Percentiles rank a stretch among this genome's conserved stretches.
Evolutionary conservation across 805 yeast genomes (phyloP).

Genomic region (Candida argentea): DNA sequence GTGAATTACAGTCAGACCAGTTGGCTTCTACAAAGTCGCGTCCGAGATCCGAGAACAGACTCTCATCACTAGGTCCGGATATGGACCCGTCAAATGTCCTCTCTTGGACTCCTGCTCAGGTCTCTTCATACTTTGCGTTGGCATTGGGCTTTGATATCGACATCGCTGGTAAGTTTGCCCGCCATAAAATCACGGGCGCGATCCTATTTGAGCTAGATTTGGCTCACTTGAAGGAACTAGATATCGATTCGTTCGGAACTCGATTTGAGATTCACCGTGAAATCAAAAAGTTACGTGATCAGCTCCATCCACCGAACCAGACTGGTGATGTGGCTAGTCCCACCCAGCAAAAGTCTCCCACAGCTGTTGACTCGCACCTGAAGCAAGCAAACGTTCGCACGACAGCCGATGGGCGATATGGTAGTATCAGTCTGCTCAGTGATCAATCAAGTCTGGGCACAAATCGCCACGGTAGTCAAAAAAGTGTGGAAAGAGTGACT

Average conservation of each 20-base stretch:
- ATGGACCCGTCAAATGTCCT: constrained; percentile 41
- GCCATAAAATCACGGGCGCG: constrained; percentile 83
- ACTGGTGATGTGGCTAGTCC: too few species aligned
- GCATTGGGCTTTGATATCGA: constrained; percentile 62
- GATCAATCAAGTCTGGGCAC: too few species aligned
- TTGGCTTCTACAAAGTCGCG: constrained; percentile 3
- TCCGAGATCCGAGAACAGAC: constrained; percentile 5
- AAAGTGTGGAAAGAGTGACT: too few species aligned
- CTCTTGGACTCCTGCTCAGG: constrained; percentile 82
- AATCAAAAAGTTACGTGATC: constrained; percentile 68
- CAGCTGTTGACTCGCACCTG: too few species aligned
- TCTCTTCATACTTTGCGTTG: constrained; percentile 61
- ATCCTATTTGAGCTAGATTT: constrained; percentile 81
- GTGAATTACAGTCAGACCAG: constrained; percentile 38
- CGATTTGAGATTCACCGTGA: constrained; percentile 87
- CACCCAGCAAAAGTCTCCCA: constrained; percentile 6
- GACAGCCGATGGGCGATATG: too few species aligned
- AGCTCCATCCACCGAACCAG: too few species aligned
- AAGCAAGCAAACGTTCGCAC: too few species aligned
- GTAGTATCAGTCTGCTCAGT: too few species aligned
- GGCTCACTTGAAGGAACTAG: constrained; percentile 81
- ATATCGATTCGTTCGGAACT: constrained; percentile 87
- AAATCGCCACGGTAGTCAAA: too few species aligned
- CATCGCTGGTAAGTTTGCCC: constrained; percentile 70
- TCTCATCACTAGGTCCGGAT: constrained; percentile 11